Conservation (phyloP, 805 yeast species). For the Yarrowia sp. region DNA sequence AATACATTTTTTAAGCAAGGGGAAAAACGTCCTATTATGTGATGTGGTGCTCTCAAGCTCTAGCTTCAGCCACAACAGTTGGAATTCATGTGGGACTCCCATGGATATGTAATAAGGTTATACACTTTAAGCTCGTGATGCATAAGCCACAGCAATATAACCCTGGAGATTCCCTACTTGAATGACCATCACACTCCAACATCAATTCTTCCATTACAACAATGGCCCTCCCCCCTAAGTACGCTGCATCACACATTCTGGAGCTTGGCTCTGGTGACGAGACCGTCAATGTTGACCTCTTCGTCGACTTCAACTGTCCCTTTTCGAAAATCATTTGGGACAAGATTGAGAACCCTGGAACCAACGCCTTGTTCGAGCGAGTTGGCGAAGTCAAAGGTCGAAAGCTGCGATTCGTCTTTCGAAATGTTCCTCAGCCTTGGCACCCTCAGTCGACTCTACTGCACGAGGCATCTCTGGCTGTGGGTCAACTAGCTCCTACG, state of each 20-base stretch:
- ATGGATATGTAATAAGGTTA: conserved; percentile 9
- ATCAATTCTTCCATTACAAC: conserved; percentile 1
- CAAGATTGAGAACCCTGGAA: conserved; percentile 55
- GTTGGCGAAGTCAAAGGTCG: conserved; percentile 55
- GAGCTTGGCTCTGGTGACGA: conserved; percentile 42
- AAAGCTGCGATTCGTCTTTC: conserved; percentile 65
- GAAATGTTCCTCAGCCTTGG: conserved; percentile 90
- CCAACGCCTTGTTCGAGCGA: conserved; percentile 59
- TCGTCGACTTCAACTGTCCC: conserved; percentile 77
- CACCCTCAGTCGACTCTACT: conserved; percentile 74
- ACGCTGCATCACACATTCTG: conserved; percentile 40
- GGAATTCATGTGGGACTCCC: neutral
- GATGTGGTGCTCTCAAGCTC: too few species aligned
- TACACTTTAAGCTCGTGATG: neutral
- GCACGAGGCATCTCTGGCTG: conserved; percentile 76
- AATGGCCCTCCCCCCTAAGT: conserved; percentile 44
- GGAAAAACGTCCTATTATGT: too few species aligned
- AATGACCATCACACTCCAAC: too few species aligned
- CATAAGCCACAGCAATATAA: conserved; percentile 36
- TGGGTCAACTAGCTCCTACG: conserved; percentile 61
- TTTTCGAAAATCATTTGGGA: conserved; percentile 70
- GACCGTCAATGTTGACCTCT: conserved; percentile 62
- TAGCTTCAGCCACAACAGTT: neutral
- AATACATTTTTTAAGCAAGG: too few species aligned
- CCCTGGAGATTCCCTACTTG: neutral